phyloP scores from a whole-genome alignment of 306 rosid species.

The Cucumis cinereus region DNA sequence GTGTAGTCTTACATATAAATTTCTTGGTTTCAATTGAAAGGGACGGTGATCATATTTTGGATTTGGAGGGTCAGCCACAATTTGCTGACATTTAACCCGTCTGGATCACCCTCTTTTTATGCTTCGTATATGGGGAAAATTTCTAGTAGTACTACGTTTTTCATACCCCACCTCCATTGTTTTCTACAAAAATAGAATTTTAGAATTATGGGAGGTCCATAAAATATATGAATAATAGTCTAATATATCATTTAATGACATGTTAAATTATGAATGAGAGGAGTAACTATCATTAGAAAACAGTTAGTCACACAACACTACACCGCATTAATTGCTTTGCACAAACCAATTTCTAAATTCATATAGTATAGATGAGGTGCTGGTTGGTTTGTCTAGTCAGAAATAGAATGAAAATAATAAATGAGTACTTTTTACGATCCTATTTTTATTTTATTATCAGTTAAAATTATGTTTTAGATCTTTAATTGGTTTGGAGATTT shows the following conservation, averaged over 20 bases:
- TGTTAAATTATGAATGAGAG: too few species aligned
- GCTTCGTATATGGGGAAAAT: background rate
- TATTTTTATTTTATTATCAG: background rate
- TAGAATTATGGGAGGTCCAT: too few species aligned
- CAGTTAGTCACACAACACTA: too few species aligned
- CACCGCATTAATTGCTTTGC: background rate
- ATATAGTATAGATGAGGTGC: background rate
- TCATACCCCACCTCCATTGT: too few species aligned
- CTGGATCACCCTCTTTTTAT: background rate
- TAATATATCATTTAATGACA: too few species aligned
- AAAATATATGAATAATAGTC: too few species aligned
- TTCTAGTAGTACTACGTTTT: too few species aligned
- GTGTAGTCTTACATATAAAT: background rate
- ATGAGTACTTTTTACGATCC: background rate
- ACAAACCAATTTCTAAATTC: background rate
- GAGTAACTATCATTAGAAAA: too few species aligned
- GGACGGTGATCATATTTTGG: background rate
- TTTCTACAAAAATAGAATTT: too few species aligned
- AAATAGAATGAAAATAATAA: background rate
- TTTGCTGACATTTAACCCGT: background rate
- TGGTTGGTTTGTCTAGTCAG: background rate
- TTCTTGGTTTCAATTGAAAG: background rate
- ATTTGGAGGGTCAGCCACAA: background rate
- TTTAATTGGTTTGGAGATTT: background rate
- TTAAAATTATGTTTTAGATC: background rate